Evolutionary conservation across 176 grass and related monocot species (phyloP).

Genomic region (Phyllostachys edulis): DNA sequence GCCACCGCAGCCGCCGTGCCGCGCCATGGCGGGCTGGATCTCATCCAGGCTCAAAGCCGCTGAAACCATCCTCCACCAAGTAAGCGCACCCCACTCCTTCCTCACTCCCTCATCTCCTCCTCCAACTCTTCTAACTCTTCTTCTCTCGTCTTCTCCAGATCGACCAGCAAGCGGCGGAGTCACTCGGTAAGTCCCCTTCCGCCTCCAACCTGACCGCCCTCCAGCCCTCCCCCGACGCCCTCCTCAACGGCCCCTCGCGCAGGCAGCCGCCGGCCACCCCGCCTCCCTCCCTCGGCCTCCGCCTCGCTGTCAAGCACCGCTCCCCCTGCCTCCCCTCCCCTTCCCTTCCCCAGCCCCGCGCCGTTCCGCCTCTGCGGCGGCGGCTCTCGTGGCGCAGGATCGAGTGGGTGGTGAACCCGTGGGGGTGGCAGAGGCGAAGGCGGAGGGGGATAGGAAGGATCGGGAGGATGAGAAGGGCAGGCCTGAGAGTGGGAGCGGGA

Average conservation of each 20-base stretch:
- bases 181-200: constrained; percentile 66
- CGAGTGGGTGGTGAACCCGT: constrained; percentile 1
- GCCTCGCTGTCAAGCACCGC: constrained; percentile 30
- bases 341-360: constrained; percentile 19
- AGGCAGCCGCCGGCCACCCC: constrained; percentile 30
- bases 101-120: background rate
- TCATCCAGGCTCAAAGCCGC: constrained; percentile 97
- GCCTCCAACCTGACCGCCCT: constrained; percentile 44
- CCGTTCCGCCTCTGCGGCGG: constrained; percentile 44
- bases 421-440: constrained; percentile 14
- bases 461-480: background rate
- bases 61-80: constrained; percentile 92
- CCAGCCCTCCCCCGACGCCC: background rate
- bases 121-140: constrained; percentile 23
- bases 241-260: constrained; percentile 33
- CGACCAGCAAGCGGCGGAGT: constrained; percentile 95
- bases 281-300: constrained; percentile 52
- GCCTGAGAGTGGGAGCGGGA: constrained; percentile 41
- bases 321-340: background rate
- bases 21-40: constrained; percentile 89
- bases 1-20: background rate
- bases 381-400: constrained; percentile 25
- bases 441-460: constrained; percentile 11
- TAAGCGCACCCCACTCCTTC: constrained; percentile 23
- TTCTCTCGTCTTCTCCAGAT: constrained; percentile 61